phyloP scores from a whole-genome alignment of 768 basidiomycete species.

The Phanerochaete sordida region DNA sequence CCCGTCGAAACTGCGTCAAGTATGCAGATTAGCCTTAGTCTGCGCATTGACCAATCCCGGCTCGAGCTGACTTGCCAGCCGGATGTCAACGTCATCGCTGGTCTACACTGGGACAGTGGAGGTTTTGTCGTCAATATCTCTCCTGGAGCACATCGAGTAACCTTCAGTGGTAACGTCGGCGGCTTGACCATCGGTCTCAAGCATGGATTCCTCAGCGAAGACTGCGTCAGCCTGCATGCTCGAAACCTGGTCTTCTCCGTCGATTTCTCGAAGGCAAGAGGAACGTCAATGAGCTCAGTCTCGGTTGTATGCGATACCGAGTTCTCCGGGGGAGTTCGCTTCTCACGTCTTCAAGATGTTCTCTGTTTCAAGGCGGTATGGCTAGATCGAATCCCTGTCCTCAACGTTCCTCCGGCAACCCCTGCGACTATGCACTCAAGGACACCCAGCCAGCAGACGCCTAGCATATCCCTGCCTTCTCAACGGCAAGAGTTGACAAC shows the following conservation, averaged over 20 bases:
- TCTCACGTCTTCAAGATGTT: slow-evolving; percentile 87
- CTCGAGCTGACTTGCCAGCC: slow-evolving; percentile 86
- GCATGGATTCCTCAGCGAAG: slow-evolving; percentile 82
- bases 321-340: slow-evolving; percentile 71
- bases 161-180: slow-evolving; percentile 76
- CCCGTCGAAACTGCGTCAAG: slow-evolving; percentile 32
- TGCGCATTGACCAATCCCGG: slow-evolving; percentile 88
- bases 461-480: slow-evolving; percentile 8
- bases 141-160: slow-evolving; percentile 66
- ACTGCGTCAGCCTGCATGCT: slow-evolving; percentile 76
- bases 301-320: slow-evolving; percentile 85
- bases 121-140: slow-evolving; percentile 81
- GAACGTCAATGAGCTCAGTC: slow-evolving; percentile 43
- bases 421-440: slow-evolving; percentile 20
- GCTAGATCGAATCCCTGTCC: slow-evolving; percentile 81
- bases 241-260: slow-evolving; percentile 80
- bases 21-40: slow-evolving; percentile 77
- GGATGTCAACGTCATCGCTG: slow-evolving; percentile 89
- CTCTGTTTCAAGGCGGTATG: slow-evolving; percentile 95
- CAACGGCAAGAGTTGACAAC: slow-evolving; percentile 51
- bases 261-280: slow-evolving; percentile 51
- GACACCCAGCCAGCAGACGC: slow-evolving; percentile 16
- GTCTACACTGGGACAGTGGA: slow-evolving; percentile 90
- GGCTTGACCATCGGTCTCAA: slow-evolving; percentile 79
- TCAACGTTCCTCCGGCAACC: slow-evolving; percentile 43